A percentile compares a stretch with the other conserved stretches of the same genome.
Conservation (phyloP, 805 yeast genomes). For the Metschnikowia baotianmanensis region DNA sequence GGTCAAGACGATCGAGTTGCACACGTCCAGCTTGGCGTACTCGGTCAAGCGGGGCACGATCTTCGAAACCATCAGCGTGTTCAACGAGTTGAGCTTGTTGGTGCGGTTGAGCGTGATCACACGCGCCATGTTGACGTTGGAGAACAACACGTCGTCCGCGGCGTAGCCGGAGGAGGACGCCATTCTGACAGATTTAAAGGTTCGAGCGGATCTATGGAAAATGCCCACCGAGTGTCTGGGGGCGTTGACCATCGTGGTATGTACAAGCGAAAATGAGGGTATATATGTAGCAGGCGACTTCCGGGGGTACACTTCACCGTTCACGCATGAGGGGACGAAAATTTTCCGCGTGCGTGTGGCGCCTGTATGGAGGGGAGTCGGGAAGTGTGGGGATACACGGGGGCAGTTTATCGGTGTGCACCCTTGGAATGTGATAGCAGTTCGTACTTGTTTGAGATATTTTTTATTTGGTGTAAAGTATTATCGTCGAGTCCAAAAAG, state of each 20-base stretch:
- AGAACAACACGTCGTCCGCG: slow-evolving; percentile 60
- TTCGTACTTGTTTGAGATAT: no score
- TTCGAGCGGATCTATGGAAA: slow-evolving; percentile 2
- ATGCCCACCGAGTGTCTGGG: slow-evolving; percentile 10
- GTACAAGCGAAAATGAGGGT: slow-evolving; percentile 10
- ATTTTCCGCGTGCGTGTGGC: slow-evolving; percentile 13
- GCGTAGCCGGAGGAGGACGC: slow-evolving; percentile 23
- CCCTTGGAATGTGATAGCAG: no score
- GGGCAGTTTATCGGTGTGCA: no score
- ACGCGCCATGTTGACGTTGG: slow-evolving; percentile 62
- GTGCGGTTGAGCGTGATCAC: slow-evolving; percentile 77
- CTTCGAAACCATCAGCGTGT: slow-evolving; percentile 67
- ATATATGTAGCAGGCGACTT: slow-evolving; percentile 13
- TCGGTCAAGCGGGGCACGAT: slow-evolving; percentile 74
- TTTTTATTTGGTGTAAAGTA: no score
- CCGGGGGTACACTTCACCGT: slow-evolving; percentile 9
- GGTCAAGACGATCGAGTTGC: slow-evolving; percentile 64
- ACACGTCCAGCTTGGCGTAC: slow-evolving; percentile 65
- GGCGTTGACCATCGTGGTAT: slow-evolving; percentile 14
- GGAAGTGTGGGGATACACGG: background rate
- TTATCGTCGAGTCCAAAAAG: no score
- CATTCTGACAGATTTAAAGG: slow-evolving; percentile 17
- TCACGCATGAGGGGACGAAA: slow-evolving; percentile 15
- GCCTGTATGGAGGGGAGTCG: no score
- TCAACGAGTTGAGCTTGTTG: slow-evolving; percentile 79